Base-by-base conservation (phyloP, 768 basidiomycete genomes). In the Amanita jacksonii region DNA sequence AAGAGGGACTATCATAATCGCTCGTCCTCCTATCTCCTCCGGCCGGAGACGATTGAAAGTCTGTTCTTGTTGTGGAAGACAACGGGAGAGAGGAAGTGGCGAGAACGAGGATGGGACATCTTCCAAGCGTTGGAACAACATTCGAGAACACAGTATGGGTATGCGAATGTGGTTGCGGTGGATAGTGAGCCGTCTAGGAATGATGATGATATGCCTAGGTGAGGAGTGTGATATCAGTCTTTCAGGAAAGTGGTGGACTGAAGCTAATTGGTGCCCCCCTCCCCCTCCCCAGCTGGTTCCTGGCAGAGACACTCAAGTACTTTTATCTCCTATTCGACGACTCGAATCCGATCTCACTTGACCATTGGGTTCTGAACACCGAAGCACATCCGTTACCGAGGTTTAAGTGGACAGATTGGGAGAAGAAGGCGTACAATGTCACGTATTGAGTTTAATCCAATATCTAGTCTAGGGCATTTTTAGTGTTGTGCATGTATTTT, bases 1-100 rank as follows among this genome's bases (percentile, higher is more conserved):
- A 56, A 57, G 25, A 66, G 73, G 44, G 85, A 87, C 45, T 88
- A 86, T 58, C 39, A 30, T 12, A 49, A 67, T 7, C 7, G 27
- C 46, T 44, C 38, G 60, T 57, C 25, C 49, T 53, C 47, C 8
- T 84, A 84, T 58, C 54, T 79, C 30, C 52, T 85, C 40, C 62
- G 85, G 9, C 85, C 85, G 0, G 84, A 88, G 84, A 75, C 85
- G 7, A 52, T 88, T 4, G 85, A 88, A 54, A 78, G 75, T 19
- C 62, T 88, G 44, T 86, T 78, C 57, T 54, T 82, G 10, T 57
- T 88, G 54, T 86, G 79, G 76, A 72, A 74, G 39, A 70, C 72
- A 12, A 87, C 84, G 0, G 73, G 77, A 0, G 73, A 87, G 36
- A 57, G 59, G 4, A 69, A 66, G 35, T 87, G 85, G 85, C 67